Evolutionary conservation across 2,329 filamentous ascomycete species (phyloP).

Genomic region (Tolypocladium guangdongense): DNA sequence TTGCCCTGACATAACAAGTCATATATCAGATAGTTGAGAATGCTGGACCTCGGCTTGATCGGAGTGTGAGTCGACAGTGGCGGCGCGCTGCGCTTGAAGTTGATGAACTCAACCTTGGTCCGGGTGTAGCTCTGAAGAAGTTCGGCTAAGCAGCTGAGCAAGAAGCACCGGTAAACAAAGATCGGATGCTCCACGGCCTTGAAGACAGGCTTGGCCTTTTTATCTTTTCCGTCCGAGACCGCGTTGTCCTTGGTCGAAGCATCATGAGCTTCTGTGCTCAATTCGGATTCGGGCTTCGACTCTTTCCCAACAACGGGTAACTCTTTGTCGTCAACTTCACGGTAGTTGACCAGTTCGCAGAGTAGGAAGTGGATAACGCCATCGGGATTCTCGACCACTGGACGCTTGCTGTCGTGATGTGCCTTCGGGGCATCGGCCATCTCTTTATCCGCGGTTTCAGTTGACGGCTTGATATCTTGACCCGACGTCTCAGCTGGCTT

Average conservation of each 20-base stretch:
- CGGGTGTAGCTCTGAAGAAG: conserved; percentile 85
- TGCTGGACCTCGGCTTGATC: conserved; percentile 84
- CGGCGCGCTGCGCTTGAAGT: conserved; percentile 88
- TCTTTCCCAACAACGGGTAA: conserved; percentile 32
- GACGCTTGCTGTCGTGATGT: conserved; percentile 60
- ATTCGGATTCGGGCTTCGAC: conserved; percentile 21
- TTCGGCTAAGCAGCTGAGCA: conserved; percentile 85
- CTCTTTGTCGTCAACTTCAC: conserved; percentile 83
- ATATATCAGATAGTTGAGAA: conserved; percentile 87
- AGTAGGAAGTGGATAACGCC: conserved; percentile 92
- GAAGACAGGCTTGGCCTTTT: conserved; percentile 69
- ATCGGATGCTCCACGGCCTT: conserved; percentile 90
- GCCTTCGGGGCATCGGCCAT: conserved; percentile 55
- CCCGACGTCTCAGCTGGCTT: conserved; percentile 5
- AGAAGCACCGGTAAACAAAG: conserved; percentile 91
- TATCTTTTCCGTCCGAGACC: conserved; percentile 36
- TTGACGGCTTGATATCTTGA: conserved; percentile 47
- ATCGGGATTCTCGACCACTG: conserved; percentile 83
- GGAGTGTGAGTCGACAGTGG: conserved; percentile 76
- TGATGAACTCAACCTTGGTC: conserved; percentile 97
- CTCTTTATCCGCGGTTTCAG: conserved; percentile 47
- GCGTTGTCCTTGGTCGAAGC: conserved; percentile 19
- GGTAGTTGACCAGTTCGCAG: conserved; percentile 83
- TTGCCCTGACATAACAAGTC: conserved; percentile 56
- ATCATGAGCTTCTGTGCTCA: conserved; percentile 12